Conservation (phyloP, 306 rosid species). For the Inga laurina region DNA sequence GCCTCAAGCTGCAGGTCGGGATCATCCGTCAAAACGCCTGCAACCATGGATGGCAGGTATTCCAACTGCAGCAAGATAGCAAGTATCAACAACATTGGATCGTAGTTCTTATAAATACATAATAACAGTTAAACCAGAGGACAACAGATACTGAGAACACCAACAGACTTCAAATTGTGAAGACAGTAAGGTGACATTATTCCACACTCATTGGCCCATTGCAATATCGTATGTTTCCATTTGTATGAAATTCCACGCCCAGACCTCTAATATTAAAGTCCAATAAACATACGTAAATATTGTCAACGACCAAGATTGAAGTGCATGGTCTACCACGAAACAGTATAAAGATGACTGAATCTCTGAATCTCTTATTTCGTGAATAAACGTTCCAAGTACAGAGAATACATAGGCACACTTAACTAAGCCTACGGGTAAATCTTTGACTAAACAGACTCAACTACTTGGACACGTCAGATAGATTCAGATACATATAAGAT, state of each 20-base stretch:
- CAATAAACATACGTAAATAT: slow-evolving; percentile 28
- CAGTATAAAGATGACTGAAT: too few species aligned
- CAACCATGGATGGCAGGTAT: slow-evolving; percentile 88
- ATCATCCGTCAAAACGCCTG: slow-evolving; percentile 88
- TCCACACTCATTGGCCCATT: background rate
- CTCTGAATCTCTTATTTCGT: too few species aligned
- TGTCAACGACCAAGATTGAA: background rate
- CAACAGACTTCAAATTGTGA: background rate
- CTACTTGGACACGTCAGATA: too few species aligned
- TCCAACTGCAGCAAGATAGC: slow-evolving; percentile 68
- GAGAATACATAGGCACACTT: too few species aligned
- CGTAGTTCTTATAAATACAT: background rate
- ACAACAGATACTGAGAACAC: background rate
- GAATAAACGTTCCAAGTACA: too few species aligned
- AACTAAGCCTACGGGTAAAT: too few species aligned
- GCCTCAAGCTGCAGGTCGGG: slow-evolving; percentile 77
- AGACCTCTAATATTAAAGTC: background rate
- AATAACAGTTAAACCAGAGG: background rate
- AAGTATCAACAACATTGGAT: background rate
- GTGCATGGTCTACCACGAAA: background rate
- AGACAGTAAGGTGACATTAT: background rate
- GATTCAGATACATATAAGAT: too few species aligned
- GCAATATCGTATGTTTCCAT: background rate
- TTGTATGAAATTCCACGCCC: background rate
- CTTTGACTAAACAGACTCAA: too few species aligned